Conservation (phyloP, 192 early-diverging fungal genomes). For the Anaeromyces robustus region DNA sequence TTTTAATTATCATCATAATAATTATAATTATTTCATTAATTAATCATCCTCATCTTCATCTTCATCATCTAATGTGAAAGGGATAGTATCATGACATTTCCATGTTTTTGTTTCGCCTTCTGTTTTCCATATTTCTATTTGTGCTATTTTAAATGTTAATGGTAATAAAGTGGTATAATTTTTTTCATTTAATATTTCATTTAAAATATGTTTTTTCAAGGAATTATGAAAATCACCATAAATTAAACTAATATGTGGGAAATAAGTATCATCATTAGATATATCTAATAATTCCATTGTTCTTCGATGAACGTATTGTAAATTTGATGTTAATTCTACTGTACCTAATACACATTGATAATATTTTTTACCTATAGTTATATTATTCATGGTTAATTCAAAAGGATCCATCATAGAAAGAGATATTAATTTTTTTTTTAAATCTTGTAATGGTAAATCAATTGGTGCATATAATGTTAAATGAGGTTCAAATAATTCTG, state of each 20-base stretch:
- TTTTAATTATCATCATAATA: too few species aligned
- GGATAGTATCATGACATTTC: not conserved
- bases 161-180: not conserved
- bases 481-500: not conserved
- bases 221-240: not conserved
- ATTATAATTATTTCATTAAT: not conserved
- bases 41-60: not conserved
- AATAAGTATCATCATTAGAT: not conserved
- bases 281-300: not conserved
- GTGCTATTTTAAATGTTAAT: not conserved
- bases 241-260: not conserved
- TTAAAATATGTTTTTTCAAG: not conserved
- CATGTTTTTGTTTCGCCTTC: not conserved
- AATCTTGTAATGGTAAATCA: not conserved
- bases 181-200: not conserved
- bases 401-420: not conserved
- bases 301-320: not conserved
- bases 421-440: not conserved
- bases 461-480: not conserved
- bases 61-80: not conserved
- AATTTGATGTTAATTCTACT: not conserved
- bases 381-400: not conserved
- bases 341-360: not conserved
- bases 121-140: not conserved
- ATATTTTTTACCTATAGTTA: not conserved